Evolutionary conservation across 257 asterid species (phyloP), one percentile per base, ranked within the genome.

Genomic region (Thymus mandschuricus): DNA sequence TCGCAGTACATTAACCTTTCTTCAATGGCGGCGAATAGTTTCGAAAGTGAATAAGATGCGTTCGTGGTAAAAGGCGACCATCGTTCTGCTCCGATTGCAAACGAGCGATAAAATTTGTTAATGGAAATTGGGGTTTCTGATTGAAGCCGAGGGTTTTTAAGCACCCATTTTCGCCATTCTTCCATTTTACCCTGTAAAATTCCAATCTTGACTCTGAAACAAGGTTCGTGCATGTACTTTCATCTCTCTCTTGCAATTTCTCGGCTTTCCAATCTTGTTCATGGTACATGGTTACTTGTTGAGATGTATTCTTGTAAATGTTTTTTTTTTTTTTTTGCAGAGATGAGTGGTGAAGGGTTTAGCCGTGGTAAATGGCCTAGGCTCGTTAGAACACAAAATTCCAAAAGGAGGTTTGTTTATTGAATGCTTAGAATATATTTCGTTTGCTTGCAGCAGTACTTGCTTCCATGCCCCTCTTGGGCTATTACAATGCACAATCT

Each of bases 331-430:
- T 8, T 3, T 41, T 64, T 66, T 77, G 82, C 89, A 85, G 88
- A 85, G 79, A 88, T 90, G 93, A 87, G 81, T 62, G 76, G 76
- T 59, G 90, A 87, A 79, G 86, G 89, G 76, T 72, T 76, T 84
- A 78, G 75, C 76, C 78, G 68, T 34, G 66, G 88, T 74, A 78
- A 73, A 75, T 82, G 80, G 75, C 78, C 74, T 58, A 83, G 44
- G 62, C 68, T 76, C 68, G 81, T 21, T 21, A 21, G 21, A 21
- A 21, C 21, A 21, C 21, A 21, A 21, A 21, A 21, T 21, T 21
- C 95, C 52, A 85, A 84, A 76, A 92, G 98, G 98, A 90, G 75
- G 9, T 64, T 34, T 28, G 50, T 55, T 49, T 60, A 75, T 83
- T 74, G 40, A 43, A 59, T 49, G 57, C 52, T 51, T 15, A 44